Evolutionary conservation across 805 yeast genomes (phyloP), one percentile per base, ranked within the genome.

Genomic region (Lipomyces sp.): DNA sequence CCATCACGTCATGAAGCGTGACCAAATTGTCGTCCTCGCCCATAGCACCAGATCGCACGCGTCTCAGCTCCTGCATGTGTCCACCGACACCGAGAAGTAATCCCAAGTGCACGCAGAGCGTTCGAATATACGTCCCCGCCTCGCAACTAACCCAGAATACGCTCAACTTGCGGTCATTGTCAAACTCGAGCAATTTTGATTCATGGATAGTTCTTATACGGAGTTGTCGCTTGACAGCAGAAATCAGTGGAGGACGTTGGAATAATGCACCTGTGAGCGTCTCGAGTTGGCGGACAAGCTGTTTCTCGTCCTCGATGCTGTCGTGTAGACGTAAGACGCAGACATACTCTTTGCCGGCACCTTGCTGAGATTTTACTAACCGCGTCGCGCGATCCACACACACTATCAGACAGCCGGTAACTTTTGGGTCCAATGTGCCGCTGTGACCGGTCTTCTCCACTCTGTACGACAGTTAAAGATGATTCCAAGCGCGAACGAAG

Each of bases 141-240:
- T 95, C 99, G 86, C 99, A 95, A 53, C 97, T 90, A 67, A 98
- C 99, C 99, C 99, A 95, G 84, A 95, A 95, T 45, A 95, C 98
- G 83, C 97, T 97, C 70, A 95, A 85, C 75, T 95, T 94, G 81
- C 98, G 89, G 82, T 95, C 93, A 81, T 92, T 90, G 82, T 93
- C 99, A 77, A 95, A 95, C 82, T 95, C 99, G 75, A 95, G 87
- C 78, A 95, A 84, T 72, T 94, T 92, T 70, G 97, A 90, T 78
- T 95, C 98, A 80, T 95, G 95, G 77, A 95, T 93, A 71, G 98
- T 95, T 82, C 99, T 88, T 70, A 95, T 97, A 85, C 99, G 90
- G 80, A 95, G 85, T 83, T 95, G 99, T 85, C 99, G 90, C 85
- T 95, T 95, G 78, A 95, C 99, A 72, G 99, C 99, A 70, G 98